phyloP scores from a whole-genome alignment of 2,329 filamentous ascomycete genomes.

The Trichoderma simmonsii region DNA sequence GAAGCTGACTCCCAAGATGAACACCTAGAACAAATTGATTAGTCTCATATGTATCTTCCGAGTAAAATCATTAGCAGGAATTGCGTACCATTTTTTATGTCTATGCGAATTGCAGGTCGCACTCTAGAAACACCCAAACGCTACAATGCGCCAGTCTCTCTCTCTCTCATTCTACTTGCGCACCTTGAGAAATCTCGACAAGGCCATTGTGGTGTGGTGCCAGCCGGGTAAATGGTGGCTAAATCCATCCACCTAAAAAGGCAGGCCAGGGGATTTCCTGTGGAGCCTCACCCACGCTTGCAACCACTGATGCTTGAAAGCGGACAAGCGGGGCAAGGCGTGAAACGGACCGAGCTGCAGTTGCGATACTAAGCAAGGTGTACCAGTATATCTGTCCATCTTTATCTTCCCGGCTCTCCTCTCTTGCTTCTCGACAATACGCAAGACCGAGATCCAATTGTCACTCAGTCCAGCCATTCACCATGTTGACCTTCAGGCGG shows the following conservation, averaged over 20 bases:
- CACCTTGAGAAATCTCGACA: not conserved
- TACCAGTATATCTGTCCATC: conserved; percentile 22
- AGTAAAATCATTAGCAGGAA: too few species aligned
- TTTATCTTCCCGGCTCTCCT: not conserved
- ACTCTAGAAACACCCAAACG: not conserved
- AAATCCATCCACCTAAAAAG: not conserved
- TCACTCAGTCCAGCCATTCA: conserved; percentile 31
- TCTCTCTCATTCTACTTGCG: not conserved
- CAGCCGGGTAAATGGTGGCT: not conserved
- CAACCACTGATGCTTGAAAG: not conserved
- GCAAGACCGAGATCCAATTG: not conserved
- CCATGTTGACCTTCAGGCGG: conserved; percentile 73
- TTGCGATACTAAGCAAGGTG: not conserved
- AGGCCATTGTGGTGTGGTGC: not conserved
- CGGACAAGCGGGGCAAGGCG: conserved; percentile 22
- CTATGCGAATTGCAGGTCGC: not conserved
- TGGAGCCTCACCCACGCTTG: not conserved
- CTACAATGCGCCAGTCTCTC: not conserved
- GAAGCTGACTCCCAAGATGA: conserved; percentile 86
- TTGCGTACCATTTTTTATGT: not conserved
- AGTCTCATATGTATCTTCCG: not conserved
- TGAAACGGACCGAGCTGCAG: conserved; percentile 19
- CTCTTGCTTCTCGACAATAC: not conserved
- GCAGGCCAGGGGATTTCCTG: not conserved
- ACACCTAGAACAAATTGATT: conserved; percentile 55